Percentiles rank a stretch among this genome's conserved stretches.
These are phyloP conservation scores for Penstemon newberryi DNA, from an alignment of 257 asterid species.

Conservation along the genomic window DNA sequence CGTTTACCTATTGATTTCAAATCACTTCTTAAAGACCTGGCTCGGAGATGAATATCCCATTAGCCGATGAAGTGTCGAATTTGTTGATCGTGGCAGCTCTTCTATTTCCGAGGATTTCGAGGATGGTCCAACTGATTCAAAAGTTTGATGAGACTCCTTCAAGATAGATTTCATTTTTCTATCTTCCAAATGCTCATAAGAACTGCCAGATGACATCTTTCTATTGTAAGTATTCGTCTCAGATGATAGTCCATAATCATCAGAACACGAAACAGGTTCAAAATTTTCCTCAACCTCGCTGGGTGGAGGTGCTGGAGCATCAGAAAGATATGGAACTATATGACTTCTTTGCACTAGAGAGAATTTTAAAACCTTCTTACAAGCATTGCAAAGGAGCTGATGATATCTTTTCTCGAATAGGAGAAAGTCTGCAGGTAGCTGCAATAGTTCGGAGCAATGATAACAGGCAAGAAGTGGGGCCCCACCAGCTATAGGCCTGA, in stretches of 20 bases:
- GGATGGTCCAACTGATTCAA: constrained; percentile 44
- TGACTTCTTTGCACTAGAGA: constrained; percentile 49
- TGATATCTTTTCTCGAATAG: constrained; percentile 58
- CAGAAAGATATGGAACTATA: constrained; percentile 53
- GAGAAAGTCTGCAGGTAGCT: constrained; percentile 77
- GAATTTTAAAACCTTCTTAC: constrained; percentile 57
- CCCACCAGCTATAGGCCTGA: constrained; percentile 78
- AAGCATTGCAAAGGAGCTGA: constrained; percentile 67
- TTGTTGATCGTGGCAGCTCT: constrained; percentile 40
- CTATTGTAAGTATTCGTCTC: constrained; percentile 32
- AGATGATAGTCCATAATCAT: constrained; percentile 56
- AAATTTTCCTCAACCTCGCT: constrained; percentile 50
- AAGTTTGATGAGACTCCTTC: constrained; percentile 26
- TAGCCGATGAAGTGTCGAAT: constrained; percentile 74
- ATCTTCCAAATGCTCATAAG: constrained; percentile 35
- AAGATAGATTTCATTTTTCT: constrained; percentile 55
- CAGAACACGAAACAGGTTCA: constrained; percentile 58
- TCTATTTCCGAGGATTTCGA: constrained; percentile 55
- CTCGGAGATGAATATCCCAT: constrained; percentile 85
- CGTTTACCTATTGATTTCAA: neutral
- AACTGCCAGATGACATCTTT: constrained; percentile 36
- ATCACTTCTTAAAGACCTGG: constrained; percentile 48
- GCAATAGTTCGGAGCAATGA: constrained; percentile 66
- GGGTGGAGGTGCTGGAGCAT: constrained; percentile 57
- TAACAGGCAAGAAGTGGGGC: constrained; percentile 73